A percentile compares a stretch with the other conserved stretches of the same genome.
These are phyloP conservation scores for Corniculantispora saksenae DNA, from an alignment of 2,329 filamentous ascomycete genomes.

Conservation along the genomic window DNA sequence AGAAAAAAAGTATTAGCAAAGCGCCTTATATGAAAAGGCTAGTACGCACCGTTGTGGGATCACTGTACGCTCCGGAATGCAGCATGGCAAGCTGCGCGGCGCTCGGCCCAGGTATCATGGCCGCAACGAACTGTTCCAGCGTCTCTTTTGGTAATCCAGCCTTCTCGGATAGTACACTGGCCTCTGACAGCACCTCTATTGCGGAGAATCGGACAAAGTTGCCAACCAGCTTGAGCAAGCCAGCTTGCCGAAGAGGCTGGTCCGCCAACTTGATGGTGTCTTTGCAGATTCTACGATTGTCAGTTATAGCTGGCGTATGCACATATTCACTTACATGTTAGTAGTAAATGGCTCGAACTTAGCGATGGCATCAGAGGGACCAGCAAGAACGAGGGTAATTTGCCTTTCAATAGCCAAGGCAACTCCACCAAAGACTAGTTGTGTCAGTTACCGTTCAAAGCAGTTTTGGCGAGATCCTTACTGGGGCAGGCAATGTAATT, in stretches of 20 bases:
- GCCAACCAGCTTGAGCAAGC: slow-evolving; percentile 12
- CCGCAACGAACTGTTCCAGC: not conserved
- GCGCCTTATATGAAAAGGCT: not conserved
- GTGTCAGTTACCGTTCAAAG: not conserved
- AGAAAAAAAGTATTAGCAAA: not conserved
- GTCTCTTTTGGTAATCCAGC: slow-evolving; percentile 3
- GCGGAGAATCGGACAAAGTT: slow-evolving; percentile 10
- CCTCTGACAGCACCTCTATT: slow-evolving; percentile 5
- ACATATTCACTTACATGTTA: not conserved
- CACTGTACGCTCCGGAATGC: not conserved
- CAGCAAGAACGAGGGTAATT: slow-evolving; percentile 7
- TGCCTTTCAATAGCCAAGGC: slow-evolving; percentile 8
- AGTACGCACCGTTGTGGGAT: slow-evolving; percentile 1
- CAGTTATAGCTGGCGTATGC: not conserved
- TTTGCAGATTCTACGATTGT: slow-evolving; percentile 2
- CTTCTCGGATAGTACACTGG: slow-evolving; percentile 3
- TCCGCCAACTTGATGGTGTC: not conserved
- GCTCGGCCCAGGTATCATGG: slow-evolving; percentile 1
- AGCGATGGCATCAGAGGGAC: not conserved
- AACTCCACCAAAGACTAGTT: slow-evolving; percentile 8
- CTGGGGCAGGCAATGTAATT: not conserved
- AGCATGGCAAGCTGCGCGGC: slow-evolving; percentile 3
- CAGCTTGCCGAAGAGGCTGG: slow-evolving; percentile 3
- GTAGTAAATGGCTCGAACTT: slow-evolving; percentile 6
- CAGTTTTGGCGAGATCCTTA: not conserved